Base-by-base conservation (phyloP, 441 rosid species). In the Syzygium syzygioides region DNA sequence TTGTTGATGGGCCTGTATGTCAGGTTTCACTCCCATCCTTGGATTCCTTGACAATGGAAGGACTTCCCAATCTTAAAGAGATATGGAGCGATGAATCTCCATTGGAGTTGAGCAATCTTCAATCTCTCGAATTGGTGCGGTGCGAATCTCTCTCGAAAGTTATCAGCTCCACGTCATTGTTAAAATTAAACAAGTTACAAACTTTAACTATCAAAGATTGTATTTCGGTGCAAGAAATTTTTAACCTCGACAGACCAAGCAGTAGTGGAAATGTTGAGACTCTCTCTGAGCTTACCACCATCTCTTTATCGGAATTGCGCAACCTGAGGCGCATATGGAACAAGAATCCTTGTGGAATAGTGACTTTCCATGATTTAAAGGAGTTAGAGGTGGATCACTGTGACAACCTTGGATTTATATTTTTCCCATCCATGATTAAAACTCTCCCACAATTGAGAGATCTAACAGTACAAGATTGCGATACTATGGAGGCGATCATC, bases 351-450 rank as follows among this genome's bases (percentile, higher is more conserved):
- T 0, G 0, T 62, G 71, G 37, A n/a, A 28, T 0, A 60, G 4
- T 62, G 68, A 14, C 4, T n/a, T n/a, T 62, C 1, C 34, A n/a
- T 6, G 7, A n/a, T n/a, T 62, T 60, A 14, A 14, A n/a, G 18
- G 1, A 15, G 1, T 4, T 64, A 1, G 20, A 2, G 19, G 20
- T 64, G 20, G 0, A 6, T 0, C 0, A 0, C 3, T 30, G 37
- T 15, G 37, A 64, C 1, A n/a, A n/a, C n/a, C n/a, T n/a, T n/a
- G n/a, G n/a, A n/a, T n/a, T n/a, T n/a, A n/a, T n/a, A n/a, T n/a
- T n/a, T n/a, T n/a, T n/a, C n/a, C n/a, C n/a, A n/a, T n/a, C n/a
- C n/a, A n/a, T n/a, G n/a, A n/a, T n/a, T n/a, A n/a, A n/a, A n/a
- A n/a, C n/a, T n/a, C n/a, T n/a, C n/a, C n/a, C n/a, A n/a, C n/a